These are phyloP conservation scores for Cercospora sesami DNA, from an alignment of 2,329 filamentous ascomycete species.

Conservation along the genomic window DNA sequence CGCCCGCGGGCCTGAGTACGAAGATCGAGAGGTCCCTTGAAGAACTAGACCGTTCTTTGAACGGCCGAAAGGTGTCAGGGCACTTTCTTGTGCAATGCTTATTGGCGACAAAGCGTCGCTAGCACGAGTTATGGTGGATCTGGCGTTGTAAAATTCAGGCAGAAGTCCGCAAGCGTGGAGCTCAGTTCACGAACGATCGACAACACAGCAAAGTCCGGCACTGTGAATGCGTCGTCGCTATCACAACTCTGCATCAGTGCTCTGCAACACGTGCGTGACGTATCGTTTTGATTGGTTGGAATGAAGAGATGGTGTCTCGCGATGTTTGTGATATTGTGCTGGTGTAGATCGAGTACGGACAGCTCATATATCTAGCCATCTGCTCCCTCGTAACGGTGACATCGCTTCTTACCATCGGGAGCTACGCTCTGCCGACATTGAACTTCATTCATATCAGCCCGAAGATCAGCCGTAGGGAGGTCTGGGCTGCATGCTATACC, in stretches of 20 bases:
- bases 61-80: neutral
- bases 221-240: neutral
- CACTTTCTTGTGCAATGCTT: neutral
- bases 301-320: neutral
- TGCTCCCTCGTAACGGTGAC: neutral
- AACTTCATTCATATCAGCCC: neutral
- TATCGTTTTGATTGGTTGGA: neutral
- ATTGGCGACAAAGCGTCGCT: constrained; percentile 5
- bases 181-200: neutral
- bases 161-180: neutral
- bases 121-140: neutral
- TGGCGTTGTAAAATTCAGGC: neutral
- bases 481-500: no score
- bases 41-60: neutral
- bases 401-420: neutral
- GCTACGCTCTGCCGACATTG: neutral
- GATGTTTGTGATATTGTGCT: neutral
- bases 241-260: neutral
- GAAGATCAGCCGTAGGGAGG: neutral
- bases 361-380: neutral
- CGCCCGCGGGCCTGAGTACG: neutral
- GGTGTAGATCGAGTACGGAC: neutral
- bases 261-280: neutral
- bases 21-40: neutral
- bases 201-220: neutral